A percentile compares a stretch with the other conserved stretches of the same genome.
These are phyloP conservation scores for Fusarium praegraminearum DNA, from an alignment of 2,329 filamentous ascomycete species.

Conservation along the genomic window DNA sequence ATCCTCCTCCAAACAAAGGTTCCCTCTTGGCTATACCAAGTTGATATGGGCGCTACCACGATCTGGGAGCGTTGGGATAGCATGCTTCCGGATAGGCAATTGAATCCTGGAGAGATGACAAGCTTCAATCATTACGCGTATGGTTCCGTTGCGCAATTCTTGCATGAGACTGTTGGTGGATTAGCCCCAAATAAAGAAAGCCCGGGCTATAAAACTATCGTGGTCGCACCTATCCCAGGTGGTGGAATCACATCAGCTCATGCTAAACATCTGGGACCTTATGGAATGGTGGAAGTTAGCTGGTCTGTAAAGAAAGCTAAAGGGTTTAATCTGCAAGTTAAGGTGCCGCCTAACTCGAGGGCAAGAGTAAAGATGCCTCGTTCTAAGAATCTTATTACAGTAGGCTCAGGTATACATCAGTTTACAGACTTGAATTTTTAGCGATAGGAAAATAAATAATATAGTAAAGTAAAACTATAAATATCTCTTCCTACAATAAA, in stretches of 20 bases:
- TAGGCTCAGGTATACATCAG: neutral
- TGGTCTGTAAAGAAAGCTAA: neutral
- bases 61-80: conserved; percentile 66
- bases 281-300: neutral
- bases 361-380: neutral
- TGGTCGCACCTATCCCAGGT: neutral
- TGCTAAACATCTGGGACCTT: neutral
- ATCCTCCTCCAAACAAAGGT: conserved; percentile 61
- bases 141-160: conserved; percentile 59
- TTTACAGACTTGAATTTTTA: neutral
- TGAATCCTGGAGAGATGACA: conserved; percentile 62
- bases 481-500: too few species aligned
- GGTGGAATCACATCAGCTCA: neutral
- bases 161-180: neutral
- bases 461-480: too few species aligned
- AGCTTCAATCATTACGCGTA: conserved; percentile 65
- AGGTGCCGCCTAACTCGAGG: neutral
- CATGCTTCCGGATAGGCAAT: conserved; percentile 56
- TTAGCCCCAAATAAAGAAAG: neutral
- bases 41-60: conserved; percentile 60
- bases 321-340: neutral
- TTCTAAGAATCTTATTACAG: neutral
- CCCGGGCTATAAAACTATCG: neutral
- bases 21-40: conserved; percentile 63
- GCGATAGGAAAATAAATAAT: too few species aligned